Percentiles rank a stretch among this genome's conserved stretches.
These are phyloP conservation scores for Phialophora expanda DNA, from an alignment of 2,329 filamentous ascomycete genomes.

Conservation along the genomic window DNA sequence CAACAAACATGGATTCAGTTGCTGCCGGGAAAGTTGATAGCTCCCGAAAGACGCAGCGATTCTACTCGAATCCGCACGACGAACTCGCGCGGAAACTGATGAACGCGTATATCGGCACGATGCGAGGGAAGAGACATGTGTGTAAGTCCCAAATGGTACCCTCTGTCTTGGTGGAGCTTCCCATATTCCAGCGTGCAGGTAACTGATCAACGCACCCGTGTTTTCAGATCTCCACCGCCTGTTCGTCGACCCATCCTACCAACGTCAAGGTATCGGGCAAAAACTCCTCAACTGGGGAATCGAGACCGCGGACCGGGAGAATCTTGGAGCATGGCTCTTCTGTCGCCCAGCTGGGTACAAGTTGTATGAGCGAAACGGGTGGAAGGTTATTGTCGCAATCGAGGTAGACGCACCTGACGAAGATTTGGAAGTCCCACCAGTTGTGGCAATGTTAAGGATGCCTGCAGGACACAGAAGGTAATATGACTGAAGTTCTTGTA, in stretches of 20 bases:
- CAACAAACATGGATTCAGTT: not conserved
- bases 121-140: conserved; percentile 36
- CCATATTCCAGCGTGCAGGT: not conserved
- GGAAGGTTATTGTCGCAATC: conserved; percentile 21
- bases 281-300: conserved; percentile 34
- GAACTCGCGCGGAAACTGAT: conserved; percentile 25
- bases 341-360: conserved; percentile 31
- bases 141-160: conserved; percentile 20
- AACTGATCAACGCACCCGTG: not conserved
- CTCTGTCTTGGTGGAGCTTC: not conserved
- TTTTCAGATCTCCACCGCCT: conserved; percentile 32
- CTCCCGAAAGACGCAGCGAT: conserved; percentile 15
- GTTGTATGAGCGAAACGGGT: conserved; percentile 34
- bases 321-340: conserved; percentile 34
- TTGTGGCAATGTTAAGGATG: conserved; percentile 32
- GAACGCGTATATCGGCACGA: conserved; percentile 28
- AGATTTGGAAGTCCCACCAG: conserved; percentile 24
- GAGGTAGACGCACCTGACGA: conserved; percentile 25
- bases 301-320: conserved; percentile 33
- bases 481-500: not conserved
- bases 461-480: conserved; percentile 10
- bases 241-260: conserved; percentile 33
- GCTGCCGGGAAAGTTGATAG: not conserved
- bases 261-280: conserved; percentile 33
- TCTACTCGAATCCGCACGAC: conserved; percentile 25